Evolutionary conservation across 257 asterid genomes (phyloP).

Genomic region (Capsicum baccatum): DNA sequence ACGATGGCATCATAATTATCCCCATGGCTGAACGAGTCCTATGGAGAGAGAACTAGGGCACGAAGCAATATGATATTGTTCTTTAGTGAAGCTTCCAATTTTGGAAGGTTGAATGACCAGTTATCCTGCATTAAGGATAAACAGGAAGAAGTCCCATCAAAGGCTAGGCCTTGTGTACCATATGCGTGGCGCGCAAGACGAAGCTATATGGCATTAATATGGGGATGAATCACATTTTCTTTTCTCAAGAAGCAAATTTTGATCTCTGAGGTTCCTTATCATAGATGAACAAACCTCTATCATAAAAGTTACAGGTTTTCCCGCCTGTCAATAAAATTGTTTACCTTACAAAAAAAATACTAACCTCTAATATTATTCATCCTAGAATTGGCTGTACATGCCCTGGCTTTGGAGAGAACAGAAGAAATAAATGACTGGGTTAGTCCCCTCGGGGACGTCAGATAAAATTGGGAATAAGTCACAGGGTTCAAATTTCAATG

Average conservation of each 20-base stretch:
- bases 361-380: neutral
- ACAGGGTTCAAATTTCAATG: neutral
- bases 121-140: neutral
- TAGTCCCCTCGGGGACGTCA: constrained; percentile 46
- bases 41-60: neutral
- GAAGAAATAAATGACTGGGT: neutral
- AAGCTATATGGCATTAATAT: neutral
- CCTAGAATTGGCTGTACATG: neutral
- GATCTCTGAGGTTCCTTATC: constrained; percentile 1
- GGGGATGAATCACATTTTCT: neutral
- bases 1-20: neutral
- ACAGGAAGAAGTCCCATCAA: neutral
- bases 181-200: neutral
- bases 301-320: neutral
- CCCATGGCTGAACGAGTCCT: constrained; percentile 4
- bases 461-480: constrained; percentile 39
- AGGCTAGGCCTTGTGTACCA: neutral
- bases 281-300: constrained; percentile 2
- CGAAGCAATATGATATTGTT: neutral
- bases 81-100: neutral
- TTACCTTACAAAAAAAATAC: neutral
- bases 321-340: neutral
- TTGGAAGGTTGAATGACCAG: neutral
- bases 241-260: neutral
- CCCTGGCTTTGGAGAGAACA: neutral